A percentile compares a stretch with the other conserved stretches of the same genome.
Evolutionary conservation across 140 eudicot species (phyloP).

Genomic region (Stevia rebaudiana): DNA sequence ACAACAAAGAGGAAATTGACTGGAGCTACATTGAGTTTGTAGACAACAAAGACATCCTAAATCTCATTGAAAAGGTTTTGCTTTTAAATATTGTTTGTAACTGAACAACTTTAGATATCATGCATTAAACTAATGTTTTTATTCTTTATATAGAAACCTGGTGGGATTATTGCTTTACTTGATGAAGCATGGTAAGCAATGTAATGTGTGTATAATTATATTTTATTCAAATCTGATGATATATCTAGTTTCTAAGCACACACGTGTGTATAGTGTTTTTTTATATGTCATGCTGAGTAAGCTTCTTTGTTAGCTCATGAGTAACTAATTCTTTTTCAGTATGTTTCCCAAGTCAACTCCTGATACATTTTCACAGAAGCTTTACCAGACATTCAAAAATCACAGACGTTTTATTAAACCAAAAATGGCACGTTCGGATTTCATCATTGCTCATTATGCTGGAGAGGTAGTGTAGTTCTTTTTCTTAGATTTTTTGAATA

Average conservation of each 20-base stretch:
- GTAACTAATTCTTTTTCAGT: constrained; percentile 48
- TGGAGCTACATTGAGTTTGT: constrained; percentile 99
- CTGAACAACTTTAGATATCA: background rate
- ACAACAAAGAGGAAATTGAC: constrained; percentile 82
- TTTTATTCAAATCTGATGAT: background rate
- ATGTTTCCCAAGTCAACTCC: constrained; percentile 98
- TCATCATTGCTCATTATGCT: constrained; percentile 91
- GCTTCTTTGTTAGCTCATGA: constrained; percentile 11
- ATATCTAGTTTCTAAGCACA: background rate
- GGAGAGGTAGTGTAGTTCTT: constrained; percentile 69
- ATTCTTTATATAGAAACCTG: constrained; percentile 78
- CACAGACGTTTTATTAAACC: constrained; percentile 84
- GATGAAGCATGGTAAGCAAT: constrained; percentile 91
- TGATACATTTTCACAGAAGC: constrained; percentile 89
- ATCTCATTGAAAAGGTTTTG: constrained; percentile 89
- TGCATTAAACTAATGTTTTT: constrained; percentile 22
- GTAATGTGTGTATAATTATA: background rate
- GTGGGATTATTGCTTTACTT: constrained; percentile 93
- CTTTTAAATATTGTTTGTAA: background rate
- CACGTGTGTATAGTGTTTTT: background rate
- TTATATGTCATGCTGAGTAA: constrained; percentile 7
- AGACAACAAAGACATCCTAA: constrained; percentile 92
- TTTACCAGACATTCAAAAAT: constrained; percentile 71
- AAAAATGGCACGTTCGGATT: constrained; percentile 84
- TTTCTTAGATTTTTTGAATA: background rate